Conservation (phyloP, 768 basidiomycete genomes). For the Tubosaeta sp. region DNA sequence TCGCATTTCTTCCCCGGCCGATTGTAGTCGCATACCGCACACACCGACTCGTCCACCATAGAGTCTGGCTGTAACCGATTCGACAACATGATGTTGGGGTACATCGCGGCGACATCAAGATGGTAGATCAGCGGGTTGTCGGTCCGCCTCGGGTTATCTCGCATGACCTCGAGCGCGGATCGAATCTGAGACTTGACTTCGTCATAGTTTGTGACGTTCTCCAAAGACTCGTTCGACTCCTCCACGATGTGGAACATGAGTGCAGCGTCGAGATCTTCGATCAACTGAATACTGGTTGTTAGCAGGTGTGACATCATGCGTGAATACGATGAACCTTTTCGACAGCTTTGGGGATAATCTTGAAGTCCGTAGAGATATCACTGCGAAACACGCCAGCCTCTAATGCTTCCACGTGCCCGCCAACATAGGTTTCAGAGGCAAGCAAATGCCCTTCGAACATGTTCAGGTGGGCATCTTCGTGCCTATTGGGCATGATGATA, state of each 20-base stretch:
- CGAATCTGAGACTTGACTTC: slow-evolving; percentile 82
- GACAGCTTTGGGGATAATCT: slow-evolving; percentile 82
- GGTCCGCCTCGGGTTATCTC: slow-evolving; percentile 81
- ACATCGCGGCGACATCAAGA: slow-evolving; percentile 99
- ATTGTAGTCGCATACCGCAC: slow-evolving; percentile 98
- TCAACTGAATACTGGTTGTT: slow-evolving; percentile 52
- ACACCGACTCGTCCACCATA: slow-evolving; percentile 92
- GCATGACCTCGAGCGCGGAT: slow-evolving; percentile 77
- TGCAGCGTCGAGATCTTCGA: slow-evolving; percentile 91
- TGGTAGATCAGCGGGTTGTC: slow-evolving; percentile 98
- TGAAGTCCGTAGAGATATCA: slow-evolving; percentile 94
- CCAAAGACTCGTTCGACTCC: slow-evolving; percentile 75
- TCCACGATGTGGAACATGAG: slow-evolving; percentile 83
- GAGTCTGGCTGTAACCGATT: slow-evolving; percentile 98
- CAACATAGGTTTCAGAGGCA: slow-evolving; percentile 96
- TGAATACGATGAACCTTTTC: slow-evolving; percentile 58
- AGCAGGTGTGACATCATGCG: neutral
- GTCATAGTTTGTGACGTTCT: slow-evolving; percentile 90
- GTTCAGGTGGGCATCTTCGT: slow-evolving; percentile 87
- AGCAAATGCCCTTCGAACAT: slow-evolving; percentile 97
- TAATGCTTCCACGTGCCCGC: slow-evolving; percentile 96
- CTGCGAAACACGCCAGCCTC: slow-evolving; percentile 98
- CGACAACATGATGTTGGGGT: slow-evolving; percentile 99
- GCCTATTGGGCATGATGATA: slow-evolving; percentile 97
- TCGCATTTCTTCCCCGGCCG: slow-evolving; percentile 95